Conservation (phyloP, 345 rosid genomes). For the Gossypioides kirkii region DNA sequence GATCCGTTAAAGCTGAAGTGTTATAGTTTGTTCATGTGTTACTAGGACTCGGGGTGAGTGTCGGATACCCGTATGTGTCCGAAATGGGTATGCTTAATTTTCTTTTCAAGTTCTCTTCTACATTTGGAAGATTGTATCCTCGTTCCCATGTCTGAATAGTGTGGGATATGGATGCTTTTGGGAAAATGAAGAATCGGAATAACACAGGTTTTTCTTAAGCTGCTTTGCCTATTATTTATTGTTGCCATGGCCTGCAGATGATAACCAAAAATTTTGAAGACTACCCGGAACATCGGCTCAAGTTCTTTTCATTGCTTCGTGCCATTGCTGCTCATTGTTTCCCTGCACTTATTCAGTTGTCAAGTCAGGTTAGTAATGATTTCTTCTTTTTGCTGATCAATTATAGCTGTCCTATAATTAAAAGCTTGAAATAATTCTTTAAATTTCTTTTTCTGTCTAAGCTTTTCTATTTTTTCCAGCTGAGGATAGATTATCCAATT, state of each 20-base stretch:
- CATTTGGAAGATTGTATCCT: neutral
- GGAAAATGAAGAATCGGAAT: neutral
- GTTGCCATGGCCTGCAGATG: slow-evolving; percentile 55
- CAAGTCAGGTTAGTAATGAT: slow-evolving; percentile 72
- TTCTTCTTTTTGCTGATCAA: neutral
- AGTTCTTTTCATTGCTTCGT: slow-evolving; percentile 93
- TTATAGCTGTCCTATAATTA: neutral
- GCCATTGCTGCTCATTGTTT: slow-evolving; percentile 95
- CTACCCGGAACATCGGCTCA: slow-evolving; percentile 96
- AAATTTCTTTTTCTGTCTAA: neutral
- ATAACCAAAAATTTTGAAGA: slow-evolving; percentile 97
- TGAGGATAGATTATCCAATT: neutral
- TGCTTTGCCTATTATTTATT: slow-evolving; percentile 4
- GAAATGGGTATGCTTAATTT: neutral
- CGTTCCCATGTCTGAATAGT: neutral
- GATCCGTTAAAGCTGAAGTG: neutral
- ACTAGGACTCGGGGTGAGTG: neutral
- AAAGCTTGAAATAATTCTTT: neutral
- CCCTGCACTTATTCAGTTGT: slow-evolving; percentile 81
- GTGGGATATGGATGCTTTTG: neutral
- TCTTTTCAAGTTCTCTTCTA: neutral
- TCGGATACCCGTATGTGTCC: neutral
- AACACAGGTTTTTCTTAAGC: neutral
- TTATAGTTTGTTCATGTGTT: neutral
- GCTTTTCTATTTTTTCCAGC: neutral